A percentile compares a stretch with the other conserved stretches of the same genome.
Evolutionary conservation across 2,329 filamentous ascomycete genomes (phyloP).

Genomic region (Sporothrix pallida): DNA sequence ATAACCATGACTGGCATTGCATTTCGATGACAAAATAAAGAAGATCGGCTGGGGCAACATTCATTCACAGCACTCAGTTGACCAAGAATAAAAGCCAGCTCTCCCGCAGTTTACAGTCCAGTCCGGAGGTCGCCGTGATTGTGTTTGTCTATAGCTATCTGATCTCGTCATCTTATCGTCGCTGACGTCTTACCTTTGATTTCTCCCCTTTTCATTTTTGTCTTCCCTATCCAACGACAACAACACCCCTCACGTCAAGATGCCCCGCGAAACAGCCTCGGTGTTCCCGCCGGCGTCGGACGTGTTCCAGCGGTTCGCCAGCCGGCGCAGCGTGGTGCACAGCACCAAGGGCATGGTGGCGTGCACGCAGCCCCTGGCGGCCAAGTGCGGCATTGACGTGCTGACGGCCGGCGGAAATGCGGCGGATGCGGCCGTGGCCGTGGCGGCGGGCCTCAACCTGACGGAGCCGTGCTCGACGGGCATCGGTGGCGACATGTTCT

Average conservation of each 20-base stretch:
- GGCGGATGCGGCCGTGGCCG: conserved; percentile 94
- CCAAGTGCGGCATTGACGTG: conserved; percentile 83
- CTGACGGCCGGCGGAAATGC: conserved; percentile 91
- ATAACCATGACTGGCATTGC: not conserved
- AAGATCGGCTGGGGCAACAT: too few species aligned
- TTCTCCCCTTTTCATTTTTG: not conserved
- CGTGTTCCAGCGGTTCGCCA: conserved; percentile 65
- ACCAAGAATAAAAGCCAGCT: not conserved
- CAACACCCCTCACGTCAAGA: conserved; percentile 39
- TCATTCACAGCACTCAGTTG: too few species aligned
- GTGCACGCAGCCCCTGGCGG: conserved; percentile 87
- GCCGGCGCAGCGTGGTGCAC: conserved; percentile 88
- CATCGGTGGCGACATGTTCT: conserved; percentile 97
- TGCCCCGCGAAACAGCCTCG: conserved; percentile 57
- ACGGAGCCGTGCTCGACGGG: conserved; percentile 93
- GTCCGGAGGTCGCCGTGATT: conserved; percentile 17
- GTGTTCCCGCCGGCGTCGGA: conserved; percentile 54
- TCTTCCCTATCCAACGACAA: not conserved
- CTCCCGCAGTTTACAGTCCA: conserved; percentile 9
- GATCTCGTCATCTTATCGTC: not conserved
- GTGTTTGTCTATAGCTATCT: not conserved
- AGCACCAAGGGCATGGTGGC: conserved; percentile 91
- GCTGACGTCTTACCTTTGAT: not conserved
- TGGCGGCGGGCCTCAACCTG: conserved; percentile 89
- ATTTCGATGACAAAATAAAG: not conserved